A percentile compares a stretch with the other conserved stretches of the same genome.
Conservation (phyloP, 2,329 filamentous ascomycete genomes). For the Exophiala phaeomuriformis region DNA sequence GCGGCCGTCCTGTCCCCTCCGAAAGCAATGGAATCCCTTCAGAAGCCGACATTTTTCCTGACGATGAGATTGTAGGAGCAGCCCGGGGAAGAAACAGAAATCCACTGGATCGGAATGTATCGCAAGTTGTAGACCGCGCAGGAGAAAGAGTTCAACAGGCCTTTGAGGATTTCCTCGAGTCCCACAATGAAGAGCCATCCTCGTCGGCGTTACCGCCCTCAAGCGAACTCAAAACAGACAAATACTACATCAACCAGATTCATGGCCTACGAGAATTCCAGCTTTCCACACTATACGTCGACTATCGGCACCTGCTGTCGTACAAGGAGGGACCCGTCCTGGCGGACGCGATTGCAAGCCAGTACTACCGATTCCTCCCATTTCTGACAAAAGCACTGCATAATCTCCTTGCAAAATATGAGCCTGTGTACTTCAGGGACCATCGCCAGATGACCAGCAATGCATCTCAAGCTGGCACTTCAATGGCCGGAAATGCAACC, state of each 20-base stretch:
- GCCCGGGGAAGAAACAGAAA: constrained; percentile 44
- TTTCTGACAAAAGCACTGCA: constrained; percentile 84
- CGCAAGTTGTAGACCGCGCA: constrained; percentile 53
- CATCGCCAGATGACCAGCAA: constrained; percentile 78
- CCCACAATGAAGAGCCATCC: constrained; percentile 51
- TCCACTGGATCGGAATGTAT: constrained; percentile 47
- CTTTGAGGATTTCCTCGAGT: constrained; percentile 59
- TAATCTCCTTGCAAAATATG: constrained; percentile 88
- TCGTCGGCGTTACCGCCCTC: constrained; percentile 48
- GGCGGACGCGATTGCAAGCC: constrained; percentile 75
- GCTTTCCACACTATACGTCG: constrained; percentile 59
- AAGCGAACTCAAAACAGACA: constrained; percentile 51
- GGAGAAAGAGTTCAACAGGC: constrained; percentile 56
- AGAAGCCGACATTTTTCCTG: constrained; percentile 53
- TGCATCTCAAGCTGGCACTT: constrained; percentile 63
- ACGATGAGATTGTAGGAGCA: constrained; percentile 54
- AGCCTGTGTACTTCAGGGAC: constrained; percentile 86
- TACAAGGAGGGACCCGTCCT: constrained; percentile 58
- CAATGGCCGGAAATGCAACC: constrained; percentile 48
- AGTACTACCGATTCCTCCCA: constrained; percentile 92
- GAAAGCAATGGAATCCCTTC: constrained; percentile 47
- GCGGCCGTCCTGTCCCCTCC: constrained; percentile 44
- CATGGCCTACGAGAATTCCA: constrained; percentile 55
- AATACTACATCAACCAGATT: constrained; percentile 62
- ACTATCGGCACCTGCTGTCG: constrained; percentile 71